Evolutionary conservation across 2,329 filamentous ascomycete genomes (phyloP), one percentile per base, ranked within the genome.

Genomic region (Coleophoma cylindrospora): DNA sequence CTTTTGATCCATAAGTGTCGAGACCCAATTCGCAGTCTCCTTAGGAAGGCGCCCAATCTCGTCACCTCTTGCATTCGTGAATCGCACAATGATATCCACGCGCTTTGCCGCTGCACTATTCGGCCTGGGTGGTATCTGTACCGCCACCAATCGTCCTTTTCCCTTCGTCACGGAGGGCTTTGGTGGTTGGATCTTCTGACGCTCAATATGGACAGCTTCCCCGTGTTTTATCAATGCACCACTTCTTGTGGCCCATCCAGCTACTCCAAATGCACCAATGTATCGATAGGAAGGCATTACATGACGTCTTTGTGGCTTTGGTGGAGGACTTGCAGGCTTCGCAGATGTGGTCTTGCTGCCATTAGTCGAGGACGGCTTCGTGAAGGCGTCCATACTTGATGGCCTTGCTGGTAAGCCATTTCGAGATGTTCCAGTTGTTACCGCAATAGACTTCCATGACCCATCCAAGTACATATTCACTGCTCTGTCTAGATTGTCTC

Each of bases 21-120:
- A 96, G 6, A 97, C 88, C 91, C 94, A 99, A 52, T 84, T 82
- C 4, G 94, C 91, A 5, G 83, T 84, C 34, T 97, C 91, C 60
- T 91, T 92, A 27, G 91, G 85, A 36, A 99, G 68, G 52, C 94
- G 80, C 4, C 94, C 94, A 44, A 99, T 79, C 66, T 99, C 94
- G 49, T 85, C 82, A 0, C 91, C 91, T 47, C 72, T 78, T 10
- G 75, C 68, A 61, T 90, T 95, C 0, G 88, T 95, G 63, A 99
- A 97, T 1, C 94, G 84, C 22, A 97, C 95, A 53, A 99, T 80
- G 6, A 96, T 83, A 70, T 99, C 94, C 17, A 84, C 79, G 44
- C 88, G 83, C 60, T 83, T 80, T 0, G 77, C 72, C n/a, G 77
- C 73, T 11, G 75, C 72, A 45, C 68, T 71, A 36, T 60, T 59